A percentile compares a stretch with the other conserved stretches of the same genome.
phyloP scores from a whole-genome alignment of 495 filamentous ascomycete genomes.

The Neurospora pannonica region DNA sequence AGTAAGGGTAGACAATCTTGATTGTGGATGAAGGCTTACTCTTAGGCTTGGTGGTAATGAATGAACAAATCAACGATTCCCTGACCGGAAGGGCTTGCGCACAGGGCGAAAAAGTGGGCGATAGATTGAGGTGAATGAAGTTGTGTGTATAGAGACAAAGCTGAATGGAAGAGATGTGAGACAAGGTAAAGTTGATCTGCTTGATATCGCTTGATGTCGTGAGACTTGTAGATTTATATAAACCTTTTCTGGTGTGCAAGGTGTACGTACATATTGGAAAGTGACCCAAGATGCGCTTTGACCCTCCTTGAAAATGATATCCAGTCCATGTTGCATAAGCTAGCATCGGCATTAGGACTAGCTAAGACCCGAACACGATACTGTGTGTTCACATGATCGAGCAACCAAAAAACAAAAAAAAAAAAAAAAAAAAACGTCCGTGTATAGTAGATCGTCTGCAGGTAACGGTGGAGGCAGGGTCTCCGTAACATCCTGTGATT shows the following conservation, averaged over 20 bases:
- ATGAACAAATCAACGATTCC: not conserved
- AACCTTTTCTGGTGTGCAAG: not conserved
- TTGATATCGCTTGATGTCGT: not conserved
- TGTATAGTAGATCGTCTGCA: not conserved
- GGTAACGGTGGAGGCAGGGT: not conserved
- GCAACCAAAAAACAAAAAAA: not conserved
- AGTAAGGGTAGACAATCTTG: too few relatives aligned
- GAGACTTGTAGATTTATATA: not conserved
- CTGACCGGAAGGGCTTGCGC: not conserved
- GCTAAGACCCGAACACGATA: not conserved
- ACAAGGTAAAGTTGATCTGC: not conserved
- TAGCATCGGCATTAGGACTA: not conserved
- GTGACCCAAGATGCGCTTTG: not conserved
- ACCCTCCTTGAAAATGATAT: not conserved
- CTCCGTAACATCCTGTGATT: not conserved
- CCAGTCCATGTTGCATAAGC: not conserved
- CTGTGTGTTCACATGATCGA: not conserved
- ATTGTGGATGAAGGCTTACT: conserved; percentile 1
- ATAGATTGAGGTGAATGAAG: not conserved
- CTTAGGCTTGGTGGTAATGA: not conserved
- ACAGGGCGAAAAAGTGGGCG: not conserved
- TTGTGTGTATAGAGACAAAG: not conserved
- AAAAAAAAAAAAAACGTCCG: not conserved
- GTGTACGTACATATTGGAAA: not conserved
- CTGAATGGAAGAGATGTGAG: not conserved